Conservation (phyloP, 345 rosid species). For the Lepidium aucheri region DNA sequence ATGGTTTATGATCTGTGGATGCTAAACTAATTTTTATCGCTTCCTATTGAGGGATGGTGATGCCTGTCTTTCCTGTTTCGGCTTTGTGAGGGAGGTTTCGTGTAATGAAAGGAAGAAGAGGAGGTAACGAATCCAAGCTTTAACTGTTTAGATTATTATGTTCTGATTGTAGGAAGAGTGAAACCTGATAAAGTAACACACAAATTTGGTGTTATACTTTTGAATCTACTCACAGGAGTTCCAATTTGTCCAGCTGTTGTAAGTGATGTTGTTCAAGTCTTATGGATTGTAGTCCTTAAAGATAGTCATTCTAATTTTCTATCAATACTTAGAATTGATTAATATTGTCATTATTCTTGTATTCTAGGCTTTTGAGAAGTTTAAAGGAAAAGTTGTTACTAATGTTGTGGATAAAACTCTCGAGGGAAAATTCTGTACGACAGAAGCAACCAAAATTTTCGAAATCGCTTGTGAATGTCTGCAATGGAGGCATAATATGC, state of each 20-base stretch:
- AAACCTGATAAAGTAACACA: conserved; percentile 61
- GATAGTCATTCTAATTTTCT: not conserved
- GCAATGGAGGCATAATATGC: conserved; percentile 83
- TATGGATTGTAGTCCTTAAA: not conserved
- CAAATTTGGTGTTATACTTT: conserved; percentile 66
- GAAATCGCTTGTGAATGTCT: too few relatives aligned
- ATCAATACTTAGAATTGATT: not conserved
- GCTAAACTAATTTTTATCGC: not conserved
- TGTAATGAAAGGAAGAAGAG: conserved; percentile 31
- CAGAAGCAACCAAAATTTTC: too few relatives aligned
- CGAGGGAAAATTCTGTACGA: conserved; percentile 65
- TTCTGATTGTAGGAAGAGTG: conserved; percentile 48
- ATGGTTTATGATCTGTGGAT: not conserved
- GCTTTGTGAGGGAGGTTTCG: conserved; percentile 66
- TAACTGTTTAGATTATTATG: not conserved
- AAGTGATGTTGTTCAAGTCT: conserved; percentile 20
- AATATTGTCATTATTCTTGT: not conserved
- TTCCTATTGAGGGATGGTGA: conserved; percentile 52
- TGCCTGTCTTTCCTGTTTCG: conserved; percentile 83
- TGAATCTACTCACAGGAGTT: conserved; percentile 63
- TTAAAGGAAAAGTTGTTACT: conserved; percentile 56
- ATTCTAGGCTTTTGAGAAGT: conserved; percentile 82
- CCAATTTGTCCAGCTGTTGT: conserved; percentile 74
- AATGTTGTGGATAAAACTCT: conserved; percentile 72
- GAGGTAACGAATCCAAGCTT: conserved; percentile 34